These are phyloP conservation scores for Singerocomus inundabilis DNA, from an alignment of 1,284 basidiomycete species.

Conservation along the genomic window DNA sequence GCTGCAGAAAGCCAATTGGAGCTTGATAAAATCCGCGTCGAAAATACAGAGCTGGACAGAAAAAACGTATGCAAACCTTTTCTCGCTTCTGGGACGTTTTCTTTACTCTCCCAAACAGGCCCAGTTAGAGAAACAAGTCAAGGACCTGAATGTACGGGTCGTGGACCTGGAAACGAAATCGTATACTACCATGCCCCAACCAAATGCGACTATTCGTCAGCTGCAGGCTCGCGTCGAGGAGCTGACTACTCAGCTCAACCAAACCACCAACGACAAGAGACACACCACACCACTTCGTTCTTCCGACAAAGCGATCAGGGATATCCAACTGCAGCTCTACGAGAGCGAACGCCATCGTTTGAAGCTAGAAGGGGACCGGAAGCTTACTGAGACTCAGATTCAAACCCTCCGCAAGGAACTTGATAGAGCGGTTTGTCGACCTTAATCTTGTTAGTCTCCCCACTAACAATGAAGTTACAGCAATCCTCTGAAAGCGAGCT, in stretches of 20 bases:
- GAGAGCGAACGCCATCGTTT: constrained; percentile 61
- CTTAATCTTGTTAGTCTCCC: not conserved
- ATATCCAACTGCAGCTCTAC: constrained; percentile 51
- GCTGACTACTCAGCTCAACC: constrained; percentile 59
- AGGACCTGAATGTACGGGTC: constrained; percentile 76
- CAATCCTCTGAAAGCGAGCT: constrained; percentile 69
- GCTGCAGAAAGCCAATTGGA: constrained; percentile 75
- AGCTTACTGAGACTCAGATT: constrained; percentile 57
- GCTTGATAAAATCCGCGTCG: constrained; percentile 69
- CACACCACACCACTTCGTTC: constrained; percentile 48
- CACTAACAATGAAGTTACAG: constrained; percentile 37
- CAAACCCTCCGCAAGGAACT: constrained; percentile 53
- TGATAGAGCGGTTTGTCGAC: constrained; percentile 47
- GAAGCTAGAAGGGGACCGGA: constrained; percentile 65
- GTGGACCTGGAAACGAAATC: constrained; percentile 81
- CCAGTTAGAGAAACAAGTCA: constrained; percentile 77
- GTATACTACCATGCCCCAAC: constrained; percentile 62
- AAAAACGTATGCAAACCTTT: constrained; percentile 57
- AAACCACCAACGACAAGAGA: constrained; percentile 48
- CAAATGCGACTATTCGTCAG: constrained; percentile 52
- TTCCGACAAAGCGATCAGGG: constrained; percentile 52
- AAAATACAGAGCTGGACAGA: constrained; percentile 77
- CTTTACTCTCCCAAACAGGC: constrained; percentile 47
- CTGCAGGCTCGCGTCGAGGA: constrained; percentile 72
- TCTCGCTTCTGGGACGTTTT: not conserved